Evolutionary conservation across 768 basidiomycete species (phyloP).

Genomic region (Lactarius sanguifluus): DNA sequence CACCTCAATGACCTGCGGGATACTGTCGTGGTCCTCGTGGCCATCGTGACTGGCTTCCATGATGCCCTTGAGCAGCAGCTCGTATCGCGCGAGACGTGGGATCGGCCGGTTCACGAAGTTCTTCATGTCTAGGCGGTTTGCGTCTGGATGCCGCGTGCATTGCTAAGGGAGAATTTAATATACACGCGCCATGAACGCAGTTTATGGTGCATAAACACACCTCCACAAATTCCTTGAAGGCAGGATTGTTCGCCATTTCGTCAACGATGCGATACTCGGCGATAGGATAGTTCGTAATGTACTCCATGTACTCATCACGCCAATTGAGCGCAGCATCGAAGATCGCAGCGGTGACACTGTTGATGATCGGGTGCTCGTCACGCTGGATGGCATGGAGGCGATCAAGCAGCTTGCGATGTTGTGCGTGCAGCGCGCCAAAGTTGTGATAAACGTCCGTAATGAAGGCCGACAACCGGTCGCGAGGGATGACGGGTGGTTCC

Average conservation of each 20-base stretch:
- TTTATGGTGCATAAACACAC: constrained; percentile 42
- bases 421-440: constrained; percentile 67
- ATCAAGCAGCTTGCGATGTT: constrained; percentile 76
- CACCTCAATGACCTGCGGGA: constrained; percentile 84
- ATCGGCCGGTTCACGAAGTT: constrained; percentile 92
- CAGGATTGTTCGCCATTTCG: constrained; percentile 77
- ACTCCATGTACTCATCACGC: constrained; percentile 89
- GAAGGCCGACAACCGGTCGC: constrained; percentile 70
- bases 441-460: constrained; percentile 90
- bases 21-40: constrained; percentile 79
- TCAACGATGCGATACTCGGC: constrained; percentile 86
- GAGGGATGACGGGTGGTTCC: constrained; percentile 76
- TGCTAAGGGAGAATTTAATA: constrained; percentile 34
- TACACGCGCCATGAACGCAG: neutral
- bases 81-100: constrained; percentile 85
- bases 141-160: constrained; percentile 65
- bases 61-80: constrained; percentile 78
- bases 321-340: constrained; percentile 91
- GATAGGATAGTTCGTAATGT: constrained; percentile 90
- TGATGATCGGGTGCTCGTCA: constrained; percentile 80
- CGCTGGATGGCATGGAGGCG: constrained; percentile 83
- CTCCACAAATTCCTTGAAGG: constrained; percentile 82
- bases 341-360: constrained; percentile 77
- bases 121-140: constrained; percentile 87
- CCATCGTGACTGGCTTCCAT: constrained; percentile 68